A percentile compares a stretch with the other conserved stretches of the same genome.
Conservation (phyloP, 1,284 basidiomycete species). For the Sanghuangporus baumii region DNA sequence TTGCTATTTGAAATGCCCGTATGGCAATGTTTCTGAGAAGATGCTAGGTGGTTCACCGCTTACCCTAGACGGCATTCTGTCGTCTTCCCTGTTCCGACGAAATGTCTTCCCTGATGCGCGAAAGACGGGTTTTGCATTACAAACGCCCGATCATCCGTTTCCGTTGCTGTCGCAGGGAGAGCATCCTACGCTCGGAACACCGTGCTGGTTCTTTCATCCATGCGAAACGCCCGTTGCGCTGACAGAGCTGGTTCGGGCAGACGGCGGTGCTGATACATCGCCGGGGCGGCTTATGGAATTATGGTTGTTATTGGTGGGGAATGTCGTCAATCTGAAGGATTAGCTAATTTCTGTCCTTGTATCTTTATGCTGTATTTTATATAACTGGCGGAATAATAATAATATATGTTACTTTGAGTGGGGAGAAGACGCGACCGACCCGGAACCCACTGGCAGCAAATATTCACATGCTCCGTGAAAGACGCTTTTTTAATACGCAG, state of each 20-base stretch:
- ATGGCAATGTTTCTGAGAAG: background rate
- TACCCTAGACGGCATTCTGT: constrained; percentile 45
- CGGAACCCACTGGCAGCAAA: too few relatives aligned
- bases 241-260: constrained; percentile 56
- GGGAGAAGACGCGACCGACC: background rate
- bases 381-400: background rate
- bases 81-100: constrained; percentile 53
- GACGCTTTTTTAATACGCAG: constrained; percentile 3
- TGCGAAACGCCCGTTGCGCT: constrained; percentile 67
- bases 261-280: constrained; percentile 24
- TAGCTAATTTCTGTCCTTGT: constrained; percentile 17
- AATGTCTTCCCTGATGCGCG: constrained; percentile 39
- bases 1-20: constrained; percentile 1
- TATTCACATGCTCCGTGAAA: constrained; percentile 12
- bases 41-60: constrained; percentile 60
- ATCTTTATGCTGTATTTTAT: background rate
- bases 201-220: constrained; percentile 80
- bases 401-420: background rate
- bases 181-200: constrained; percentile 65
- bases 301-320: constrained; percentile 71
- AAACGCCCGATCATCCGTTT: constrained; percentile 45
- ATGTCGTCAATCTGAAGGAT: constrained; percentile 45
- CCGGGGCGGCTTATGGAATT: constrained; percentile 52
- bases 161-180: constrained; percentile 80
- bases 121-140: constrained; percentile 48